Conservation (phyloP, 2,329 filamentous ascomycete genomes). For the Fusarium hainanense region DNA sequence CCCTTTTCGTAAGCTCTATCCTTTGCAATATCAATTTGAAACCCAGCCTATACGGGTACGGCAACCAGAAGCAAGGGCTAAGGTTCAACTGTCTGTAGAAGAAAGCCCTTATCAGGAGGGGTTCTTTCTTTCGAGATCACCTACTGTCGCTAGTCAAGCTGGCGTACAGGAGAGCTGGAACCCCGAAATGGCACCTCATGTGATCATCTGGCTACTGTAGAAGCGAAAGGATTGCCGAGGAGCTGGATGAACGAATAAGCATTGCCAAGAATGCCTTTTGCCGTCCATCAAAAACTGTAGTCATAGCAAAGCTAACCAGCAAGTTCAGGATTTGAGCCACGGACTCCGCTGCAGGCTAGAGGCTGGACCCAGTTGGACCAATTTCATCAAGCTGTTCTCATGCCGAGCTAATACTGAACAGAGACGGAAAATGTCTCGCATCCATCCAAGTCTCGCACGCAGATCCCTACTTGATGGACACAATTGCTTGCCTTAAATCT, state of each 20-base stretch:
- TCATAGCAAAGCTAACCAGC: neutral
- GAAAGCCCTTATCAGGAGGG: conserved; percentile 1
- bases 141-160: neutral
- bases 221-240: conserved; percentile 7
- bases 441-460: conserved; percentile 33
- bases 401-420: neutral
- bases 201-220: conserved; percentile 7
- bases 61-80: conserved; percentile 23
- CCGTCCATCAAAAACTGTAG: neutral
- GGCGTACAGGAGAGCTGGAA: neutral
- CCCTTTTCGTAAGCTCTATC: conserved; percentile 2
- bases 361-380: neutral
- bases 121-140: neutral
- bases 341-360: conserved; percentile 10
- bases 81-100: neutral
- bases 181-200: conserved; percentile 30
- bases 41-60: conserved; percentile 24
- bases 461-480: conserved; percentile 39
- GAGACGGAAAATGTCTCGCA: conserved; percentile 18
- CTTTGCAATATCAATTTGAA: conserved; percentile 22
- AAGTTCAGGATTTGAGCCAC: neutral
- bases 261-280: neutral
- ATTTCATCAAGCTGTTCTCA: conserved; percentile 3
- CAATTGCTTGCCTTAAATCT: conserved; percentile 41
- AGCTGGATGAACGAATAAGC: neutral